These are phyloP conservation scores for Mycena leptocephala DNA, from an alignment of 768 basidiomycete species.

Conservation along the genomic window DNA sequence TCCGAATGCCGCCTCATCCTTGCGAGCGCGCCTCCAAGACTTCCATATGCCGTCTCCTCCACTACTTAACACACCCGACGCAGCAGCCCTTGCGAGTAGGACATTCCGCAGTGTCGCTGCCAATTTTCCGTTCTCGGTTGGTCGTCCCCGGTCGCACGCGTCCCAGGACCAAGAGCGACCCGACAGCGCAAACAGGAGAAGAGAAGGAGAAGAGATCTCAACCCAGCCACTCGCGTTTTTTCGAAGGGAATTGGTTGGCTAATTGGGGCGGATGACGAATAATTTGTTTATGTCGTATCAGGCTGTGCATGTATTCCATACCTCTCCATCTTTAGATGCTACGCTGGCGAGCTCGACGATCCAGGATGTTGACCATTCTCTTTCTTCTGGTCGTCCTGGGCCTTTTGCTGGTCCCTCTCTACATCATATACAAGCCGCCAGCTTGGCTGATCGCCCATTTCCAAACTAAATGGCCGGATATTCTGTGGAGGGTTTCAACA, in stretches of 20 bases:
- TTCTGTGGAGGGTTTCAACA: no score
- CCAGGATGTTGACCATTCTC: no score
- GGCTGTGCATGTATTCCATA: conserved; percentile 2
- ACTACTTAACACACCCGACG: conserved; percentile 81
- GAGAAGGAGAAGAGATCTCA: conserved; percentile 75
- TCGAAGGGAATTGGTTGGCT: conserved; percentile 97
- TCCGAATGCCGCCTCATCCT: conserved; percentile 63
- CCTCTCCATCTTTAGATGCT: no score
- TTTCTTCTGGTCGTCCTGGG: no score
- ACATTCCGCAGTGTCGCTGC: conserved; percentile 87
- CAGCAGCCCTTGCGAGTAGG: conserved; percentile 83
- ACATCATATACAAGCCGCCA: no score
- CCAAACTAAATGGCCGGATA: no score
- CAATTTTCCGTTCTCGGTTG: conserved; percentile 79
- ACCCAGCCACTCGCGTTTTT: conserved; percentile 85
- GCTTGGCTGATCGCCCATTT: no score
- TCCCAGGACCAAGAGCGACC: conserved; percentile 62
- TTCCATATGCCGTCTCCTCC: conserved; percentile 81
- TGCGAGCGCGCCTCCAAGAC: conserved; percentile 75
- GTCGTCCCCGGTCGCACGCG: conserved; percentile 55
- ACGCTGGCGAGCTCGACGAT: no score
- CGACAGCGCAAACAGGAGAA: conserved; percentile 57
- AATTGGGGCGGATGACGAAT: conserved; percentile 85
- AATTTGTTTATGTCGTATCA: conserved; percentile 31
- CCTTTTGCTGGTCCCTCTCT: no score